These are phyloP conservation scores for Eucalyptus victrix DNA, from an alignment of 345 rosid genomes.

Conservation along the genomic window DNA sequence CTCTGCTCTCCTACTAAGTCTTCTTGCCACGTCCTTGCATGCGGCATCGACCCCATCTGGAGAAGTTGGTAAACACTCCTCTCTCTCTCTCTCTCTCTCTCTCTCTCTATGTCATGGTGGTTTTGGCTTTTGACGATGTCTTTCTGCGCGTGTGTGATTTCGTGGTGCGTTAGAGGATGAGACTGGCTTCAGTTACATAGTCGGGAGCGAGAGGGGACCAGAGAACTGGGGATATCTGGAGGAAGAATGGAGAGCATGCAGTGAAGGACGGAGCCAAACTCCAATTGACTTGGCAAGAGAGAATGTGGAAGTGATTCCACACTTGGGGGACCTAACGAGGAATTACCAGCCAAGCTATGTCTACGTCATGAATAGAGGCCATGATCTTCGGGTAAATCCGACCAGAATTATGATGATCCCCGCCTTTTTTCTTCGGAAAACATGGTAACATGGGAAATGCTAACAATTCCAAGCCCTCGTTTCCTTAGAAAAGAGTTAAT, in stretches of 20 bases:
- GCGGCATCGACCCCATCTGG: background rate
- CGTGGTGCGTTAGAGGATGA: constrained; percentile 22
- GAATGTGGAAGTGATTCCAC: background rate
- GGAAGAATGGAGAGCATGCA: constrained; percentile 23
- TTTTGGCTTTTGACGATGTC: background rate
- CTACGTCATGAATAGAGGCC: constrained; percentile 37
- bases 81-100: background rate
- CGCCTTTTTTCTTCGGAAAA: background rate
- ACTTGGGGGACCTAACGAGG: background rate
- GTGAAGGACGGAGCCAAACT: constrained; percentile 16
- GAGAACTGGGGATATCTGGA: constrained; percentile 30
- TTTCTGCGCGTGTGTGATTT: background rate
- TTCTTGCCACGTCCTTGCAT: background rate
- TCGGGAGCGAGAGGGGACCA: constrained; percentile 41
- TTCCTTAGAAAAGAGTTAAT: background rate
- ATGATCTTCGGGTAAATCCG: constrained; percentile 31
- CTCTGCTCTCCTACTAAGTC: background rate
- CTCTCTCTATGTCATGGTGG: background rate
- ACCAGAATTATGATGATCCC: background rate
- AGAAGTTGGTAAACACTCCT: constrained; percentile 10
- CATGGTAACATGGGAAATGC: background rate
- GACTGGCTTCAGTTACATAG: constrained; percentile 33
- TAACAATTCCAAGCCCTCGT: background rate
- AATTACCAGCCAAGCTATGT: constrained; percentile 20
- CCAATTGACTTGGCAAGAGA: constrained; percentile 14